Conservation (phyloP, 495 filamentous ascomycete species). For the Lasiosphaeriaceae sp. region DNA sequence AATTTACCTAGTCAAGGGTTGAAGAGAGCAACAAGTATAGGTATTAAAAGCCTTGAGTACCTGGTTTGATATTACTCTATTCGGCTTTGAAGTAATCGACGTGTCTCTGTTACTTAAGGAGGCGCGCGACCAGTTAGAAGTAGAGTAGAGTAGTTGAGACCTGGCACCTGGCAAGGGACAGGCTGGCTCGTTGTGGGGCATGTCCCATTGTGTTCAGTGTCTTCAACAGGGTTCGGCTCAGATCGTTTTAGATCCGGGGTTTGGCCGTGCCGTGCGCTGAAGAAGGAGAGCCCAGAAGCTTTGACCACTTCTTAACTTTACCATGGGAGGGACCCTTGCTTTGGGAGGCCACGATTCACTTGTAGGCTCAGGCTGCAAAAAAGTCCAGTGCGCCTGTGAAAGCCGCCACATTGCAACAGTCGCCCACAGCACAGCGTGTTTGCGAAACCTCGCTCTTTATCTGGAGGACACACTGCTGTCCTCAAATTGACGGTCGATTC, state of each 20-base stretch:
- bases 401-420: conserved; percentile 30
- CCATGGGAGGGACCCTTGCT: not conserved
- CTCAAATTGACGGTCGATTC: not conserved
- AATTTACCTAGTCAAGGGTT: too few relatives aligned
- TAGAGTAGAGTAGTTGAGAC: too few relatives aligned
- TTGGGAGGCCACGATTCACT: conserved; percentile 40
- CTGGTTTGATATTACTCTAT: too few relatives aligned
- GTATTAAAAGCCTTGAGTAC: too few relatives aligned
- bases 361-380: not conserved
- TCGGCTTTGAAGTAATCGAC: too few relatives aligned
- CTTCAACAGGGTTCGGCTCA: not conserved
- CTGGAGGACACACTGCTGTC: not conserved
- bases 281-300: conserved; percentile 16
- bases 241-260: conserved; percentile 14
- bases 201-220: too few relatives aligned
- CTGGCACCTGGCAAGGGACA: too few relatives aligned
- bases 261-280: conserved; percentile 6
- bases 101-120: too few relatives aligned
- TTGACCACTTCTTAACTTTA: conserved; percentile 20
- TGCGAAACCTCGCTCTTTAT: not conserved
- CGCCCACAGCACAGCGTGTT: too few relatives aligned
- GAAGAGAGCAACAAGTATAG: too few relatives aligned
- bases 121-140: too few relatives aligned
- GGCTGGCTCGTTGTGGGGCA: too few relatives aligned
- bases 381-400: conserved; percentile 9